Conservation (phyloP, 2,329 filamentous ascomycete genomes). For the Fusarium subtropicale region DNA sequence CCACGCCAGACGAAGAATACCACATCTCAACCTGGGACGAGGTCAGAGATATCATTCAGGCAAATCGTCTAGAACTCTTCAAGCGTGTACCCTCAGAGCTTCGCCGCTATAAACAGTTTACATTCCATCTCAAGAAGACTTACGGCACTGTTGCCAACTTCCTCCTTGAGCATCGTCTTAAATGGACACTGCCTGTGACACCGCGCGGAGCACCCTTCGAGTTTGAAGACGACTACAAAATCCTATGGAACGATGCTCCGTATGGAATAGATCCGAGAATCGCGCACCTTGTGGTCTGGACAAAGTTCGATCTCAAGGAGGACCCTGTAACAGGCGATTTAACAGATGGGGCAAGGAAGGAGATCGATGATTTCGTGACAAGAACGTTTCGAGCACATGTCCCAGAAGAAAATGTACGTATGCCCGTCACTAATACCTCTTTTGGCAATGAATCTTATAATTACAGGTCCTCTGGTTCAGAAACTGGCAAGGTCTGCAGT, state of each 20-base stretch:
- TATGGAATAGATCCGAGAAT: conserved; percentile 85
- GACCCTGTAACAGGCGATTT: conserved; percentile 74
- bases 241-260: conserved; percentile 93
- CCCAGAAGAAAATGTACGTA: conserved; percentile 61
- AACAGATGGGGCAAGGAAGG: conserved; percentile 68
- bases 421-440: too few relatives aligned
- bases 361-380: conserved; percentile 78
- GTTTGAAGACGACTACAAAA: conserved; percentile 70
- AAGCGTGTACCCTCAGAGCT: conserved; percentile 81
- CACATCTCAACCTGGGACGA: conserved; percentile 74
- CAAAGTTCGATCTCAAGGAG: conserved; percentile 83
- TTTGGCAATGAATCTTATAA: conserved; percentile 5
- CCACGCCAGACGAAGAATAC: conserved; percentile 76
- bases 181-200: conserved; percentile 68
- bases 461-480: conserved; percentile 63
- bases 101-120: conserved; percentile 80
- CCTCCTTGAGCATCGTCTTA: conserved; percentile 75
- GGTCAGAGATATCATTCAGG: conserved; percentile 70
- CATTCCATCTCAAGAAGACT: conserved; percentile 68
- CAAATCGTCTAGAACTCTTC: conserved; percentile 80
- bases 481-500: conserved; percentile 89
- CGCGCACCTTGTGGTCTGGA: conserved; percentile 91
- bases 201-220: conserved; percentile 56
- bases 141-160: conserved; percentile 85
- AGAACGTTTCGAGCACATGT: conserved; percentile 71